A percentile compares a stretch with the other conserved stretches of the same genome.
Evolutionary conservation across 768 basidiomycete species (phyloP).

Genomic region (Brasilioporus rufonigricans): DNA sequence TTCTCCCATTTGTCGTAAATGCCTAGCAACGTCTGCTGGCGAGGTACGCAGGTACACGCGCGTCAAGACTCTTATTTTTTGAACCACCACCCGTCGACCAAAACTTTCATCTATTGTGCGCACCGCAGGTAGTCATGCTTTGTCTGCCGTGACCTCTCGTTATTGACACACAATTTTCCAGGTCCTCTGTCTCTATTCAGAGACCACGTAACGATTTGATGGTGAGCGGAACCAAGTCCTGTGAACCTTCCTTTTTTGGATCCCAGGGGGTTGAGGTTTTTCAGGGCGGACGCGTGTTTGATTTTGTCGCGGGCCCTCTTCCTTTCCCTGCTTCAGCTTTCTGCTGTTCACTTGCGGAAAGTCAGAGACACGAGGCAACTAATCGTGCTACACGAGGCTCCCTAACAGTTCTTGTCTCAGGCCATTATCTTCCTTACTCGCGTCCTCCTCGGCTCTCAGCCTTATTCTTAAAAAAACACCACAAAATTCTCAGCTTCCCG

Average conservation of each 20-base stretch:
- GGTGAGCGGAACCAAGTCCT: constrained; percentile 28
- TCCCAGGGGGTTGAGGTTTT: constrained; percentile 31
- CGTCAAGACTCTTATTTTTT: not conserved
- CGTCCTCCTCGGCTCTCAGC: constrained; percentile 17
- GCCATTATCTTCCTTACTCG: constrained; percentile 24
- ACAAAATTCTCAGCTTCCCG: constrained; percentile 13
- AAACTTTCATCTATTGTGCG: not conserved
- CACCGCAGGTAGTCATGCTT: constrained; percentile 14
- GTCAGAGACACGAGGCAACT: constrained; percentile 49
- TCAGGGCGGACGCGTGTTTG: constrained; percentile 32
- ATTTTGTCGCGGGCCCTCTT: constrained; percentile 18
- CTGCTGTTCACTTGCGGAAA: constrained; percentile 37
- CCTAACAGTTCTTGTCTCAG: constrained; percentile 25
- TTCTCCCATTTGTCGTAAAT: constrained; percentile 9
- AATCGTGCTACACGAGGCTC: constrained; percentile 47
- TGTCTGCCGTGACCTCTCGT: not conserved
- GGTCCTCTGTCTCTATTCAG: not conserved
- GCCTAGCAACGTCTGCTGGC: constrained; percentile 25
- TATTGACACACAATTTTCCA: constrained; percentile 8
- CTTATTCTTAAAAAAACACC: constrained; percentile 18
- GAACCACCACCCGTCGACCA: not conserved
- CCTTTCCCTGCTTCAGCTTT: constrained; percentile 23
- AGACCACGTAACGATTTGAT: constrained; percentile 16
- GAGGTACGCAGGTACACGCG: not conserved
- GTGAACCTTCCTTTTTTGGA: constrained; percentile 30